Evolutionary conservation across 805 yeast genomes (phyloP).

Genomic region (Blastobotrys peoriensis): DNA sequence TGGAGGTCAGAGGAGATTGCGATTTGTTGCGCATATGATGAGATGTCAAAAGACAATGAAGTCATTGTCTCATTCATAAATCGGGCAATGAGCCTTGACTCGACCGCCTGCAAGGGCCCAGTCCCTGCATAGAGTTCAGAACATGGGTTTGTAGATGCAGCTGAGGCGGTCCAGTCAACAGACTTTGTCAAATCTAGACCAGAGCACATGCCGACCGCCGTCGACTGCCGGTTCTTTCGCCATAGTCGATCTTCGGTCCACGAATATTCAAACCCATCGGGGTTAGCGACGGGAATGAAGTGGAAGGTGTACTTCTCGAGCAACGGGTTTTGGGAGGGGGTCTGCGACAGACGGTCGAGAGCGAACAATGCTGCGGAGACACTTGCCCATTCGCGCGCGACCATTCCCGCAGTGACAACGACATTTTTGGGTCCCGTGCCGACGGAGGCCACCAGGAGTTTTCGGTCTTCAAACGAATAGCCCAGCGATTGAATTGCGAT

Average conservation of each 20-base stretch:
- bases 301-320: conserved; percentile 61
- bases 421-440: conserved; percentile 36
- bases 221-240: conserved; percentile 82
- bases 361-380: conserved; percentile 61
- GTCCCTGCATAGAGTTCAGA: conserved; percentile 81
- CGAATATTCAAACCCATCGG: conserved; percentile 83
- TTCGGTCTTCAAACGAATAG: conserved; percentile 67
- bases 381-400: conserved; percentile 88
- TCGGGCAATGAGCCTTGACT: conserved; percentile 32
- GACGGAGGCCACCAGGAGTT: conserved; percentile 60
- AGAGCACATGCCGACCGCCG: conserved; percentile 56
- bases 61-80: conserved; percentile 25
- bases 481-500: conserved; percentile 67
- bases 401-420: conserved; percentile 77
- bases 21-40: conserved; percentile 79
- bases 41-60: conserved; percentile 73
- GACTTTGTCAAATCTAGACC: conserved; percentile 86
- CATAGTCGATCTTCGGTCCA: conserved; percentile 80
- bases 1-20: conserved; percentile 74
- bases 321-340: conserved; percentile 30
- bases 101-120: conserved; percentile 59
- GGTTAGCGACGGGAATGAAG: conserved; percentile 79
- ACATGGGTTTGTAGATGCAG: conserved; percentile 54
- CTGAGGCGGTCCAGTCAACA: conserved; percentile 58
- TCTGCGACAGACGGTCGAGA: conserved; percentile 32